These are phyloP conservation scores for Boletus eberwhitei DNA, from an alignment of 768 basidiomycete species.

Conservation along the genomic window DNA sequence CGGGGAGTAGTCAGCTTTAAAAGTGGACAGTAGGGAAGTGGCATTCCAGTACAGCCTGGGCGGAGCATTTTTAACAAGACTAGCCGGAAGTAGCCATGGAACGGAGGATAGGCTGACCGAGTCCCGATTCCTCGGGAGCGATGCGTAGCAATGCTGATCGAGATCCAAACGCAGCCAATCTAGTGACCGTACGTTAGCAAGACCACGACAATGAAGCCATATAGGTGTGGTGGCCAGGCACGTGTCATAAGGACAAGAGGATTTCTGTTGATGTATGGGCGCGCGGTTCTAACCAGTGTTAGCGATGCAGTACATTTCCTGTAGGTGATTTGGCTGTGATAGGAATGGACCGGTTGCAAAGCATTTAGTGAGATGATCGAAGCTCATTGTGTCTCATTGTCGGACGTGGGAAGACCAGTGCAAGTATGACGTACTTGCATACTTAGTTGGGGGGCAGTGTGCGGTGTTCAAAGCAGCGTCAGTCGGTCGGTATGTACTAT, in stretches of 20 bases:
- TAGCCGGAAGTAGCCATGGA: background rate
- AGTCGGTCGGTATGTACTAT: too few species aligned
- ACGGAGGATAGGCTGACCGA: background rate
- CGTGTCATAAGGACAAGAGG: background rate
- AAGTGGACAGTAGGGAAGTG: slow-evolving; percentile 3
- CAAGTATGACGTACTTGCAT: too few species aligned
- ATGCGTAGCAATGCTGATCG: background rate
- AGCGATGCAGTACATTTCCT: background rate
- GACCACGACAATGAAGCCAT: background rate
- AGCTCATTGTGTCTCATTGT: too few species aligned
- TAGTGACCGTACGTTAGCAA: background rate
- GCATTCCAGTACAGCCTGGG: background rate
- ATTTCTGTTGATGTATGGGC: background rate
- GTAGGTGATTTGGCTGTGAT: background rate
- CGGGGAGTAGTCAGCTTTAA: slow-evolving; percentile 12
- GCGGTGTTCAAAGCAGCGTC: too few species aligned
- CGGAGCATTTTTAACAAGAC: slow-evolving; percentile 8
- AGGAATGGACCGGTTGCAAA: background rate
- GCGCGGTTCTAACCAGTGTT: background rate
- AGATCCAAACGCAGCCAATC: background rate
- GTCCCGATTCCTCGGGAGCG: background rate
- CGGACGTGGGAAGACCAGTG: too few species aligned
- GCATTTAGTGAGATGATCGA: too few species aligned
- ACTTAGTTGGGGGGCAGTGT: too few species aligned
- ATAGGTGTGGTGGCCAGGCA: background rate